Evolutionary conservation across 2,329 filamentous ascomycete species (phyloP).

Genomic region (Balansia obtecta): DNA sequence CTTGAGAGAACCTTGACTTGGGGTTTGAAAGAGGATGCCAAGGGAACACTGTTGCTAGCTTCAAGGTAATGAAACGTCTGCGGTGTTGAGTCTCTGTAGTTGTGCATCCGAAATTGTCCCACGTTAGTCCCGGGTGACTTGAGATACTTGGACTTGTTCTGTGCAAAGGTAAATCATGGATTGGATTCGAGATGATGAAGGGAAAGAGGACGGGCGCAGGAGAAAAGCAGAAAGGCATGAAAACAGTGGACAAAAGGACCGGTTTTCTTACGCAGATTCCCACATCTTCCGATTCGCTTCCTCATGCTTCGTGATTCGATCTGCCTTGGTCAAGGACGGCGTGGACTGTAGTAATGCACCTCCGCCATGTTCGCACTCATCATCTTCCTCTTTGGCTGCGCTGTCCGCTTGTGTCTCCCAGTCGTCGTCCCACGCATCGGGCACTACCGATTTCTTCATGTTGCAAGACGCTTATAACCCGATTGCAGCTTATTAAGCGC

Average conservation of each 20-base stretch:
- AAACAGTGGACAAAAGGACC: conserved; percentile 6
- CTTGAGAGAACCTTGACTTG: conserved; percentile 76
- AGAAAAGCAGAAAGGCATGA: neutral
- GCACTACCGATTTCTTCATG: conserved; percentile 38
- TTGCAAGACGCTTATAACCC: conserved; percentile 11
- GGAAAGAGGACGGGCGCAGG: neutral
- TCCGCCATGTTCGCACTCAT: conserved; percentile 17
- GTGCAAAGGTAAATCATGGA: too few relatives aligned
- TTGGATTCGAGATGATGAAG: too few relatives aligned
- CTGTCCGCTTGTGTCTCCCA: conserved; percentile 72
- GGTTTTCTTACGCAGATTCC: conserved; percentile 62
- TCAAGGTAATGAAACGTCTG: conserved; percentile 67
- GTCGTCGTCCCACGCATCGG: conserved; percentile 82
- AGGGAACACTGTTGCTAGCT: conserved; percentile 46
- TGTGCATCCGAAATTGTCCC: neutral
- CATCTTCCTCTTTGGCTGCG: conserved; percentile 22
- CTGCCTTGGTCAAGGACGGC: conserved; percentile 51
- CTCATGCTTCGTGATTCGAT: conserved; percentile 66
- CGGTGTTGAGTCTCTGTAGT: conserved; percentile 50
- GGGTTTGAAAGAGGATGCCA: conserved; percentile 60
- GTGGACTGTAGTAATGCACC: conserved; percentile 8
- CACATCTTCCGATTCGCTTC: conserved; percentile 79
- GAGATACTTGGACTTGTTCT: too few relatives aligned
- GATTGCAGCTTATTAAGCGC: too few relatives aligned
- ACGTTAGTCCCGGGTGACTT: conserved; percentile 1